Percentiles rank a stretch among this genome's conserved stretches.
phyloP scores from a whole-genome alignment of 345 rosid species.

The Eucalyptus cladocalyx region DNA sequence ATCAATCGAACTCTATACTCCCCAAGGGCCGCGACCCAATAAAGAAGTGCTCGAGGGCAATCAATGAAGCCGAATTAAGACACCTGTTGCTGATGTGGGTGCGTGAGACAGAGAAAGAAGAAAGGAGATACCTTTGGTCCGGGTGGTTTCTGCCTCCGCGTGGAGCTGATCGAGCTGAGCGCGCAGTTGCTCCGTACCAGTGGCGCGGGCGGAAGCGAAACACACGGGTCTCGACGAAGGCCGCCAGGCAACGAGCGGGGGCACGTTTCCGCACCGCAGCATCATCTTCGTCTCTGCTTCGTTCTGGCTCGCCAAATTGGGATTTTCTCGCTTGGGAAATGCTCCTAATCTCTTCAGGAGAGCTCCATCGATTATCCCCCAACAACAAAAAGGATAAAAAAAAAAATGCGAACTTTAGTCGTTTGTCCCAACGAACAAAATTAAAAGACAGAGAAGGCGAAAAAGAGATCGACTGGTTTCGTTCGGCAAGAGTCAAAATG shows the following conservation, averaged over 20 bases:
- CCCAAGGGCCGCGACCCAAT: neutral
- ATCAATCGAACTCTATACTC: neutral
- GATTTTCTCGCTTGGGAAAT: neutral
- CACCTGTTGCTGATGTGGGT: neutral
- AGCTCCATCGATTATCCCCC: neutral
- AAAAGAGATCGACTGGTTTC: neutral
- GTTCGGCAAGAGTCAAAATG: rapidly evolving
- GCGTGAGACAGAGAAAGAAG: neutral
- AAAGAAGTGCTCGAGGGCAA: neutral
- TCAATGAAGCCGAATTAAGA: neutral
- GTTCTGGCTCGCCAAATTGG: neutral
- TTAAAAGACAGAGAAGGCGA: neutral
- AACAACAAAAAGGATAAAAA: neutral
- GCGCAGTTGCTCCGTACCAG: constrained; percentile 46
- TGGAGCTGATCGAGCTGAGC: constrained; percentile 65
- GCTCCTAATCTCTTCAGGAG: neutral
- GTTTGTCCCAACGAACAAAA: neutral
- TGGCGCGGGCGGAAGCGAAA: constrained; percentile 5
- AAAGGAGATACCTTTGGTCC: constrained; percentile 46
- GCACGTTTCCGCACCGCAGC: constrained; percentile 4
- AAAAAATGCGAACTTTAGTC: neutral
- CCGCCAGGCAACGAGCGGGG: constrained; percentile 6
- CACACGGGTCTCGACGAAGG: constrained; percentile 9
- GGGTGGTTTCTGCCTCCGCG: constrained; percentile 56
- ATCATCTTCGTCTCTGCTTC: constrained; percentile 6